Conservation (phyloP, 306 rosid species). For the Vigna mungo region DNA sequence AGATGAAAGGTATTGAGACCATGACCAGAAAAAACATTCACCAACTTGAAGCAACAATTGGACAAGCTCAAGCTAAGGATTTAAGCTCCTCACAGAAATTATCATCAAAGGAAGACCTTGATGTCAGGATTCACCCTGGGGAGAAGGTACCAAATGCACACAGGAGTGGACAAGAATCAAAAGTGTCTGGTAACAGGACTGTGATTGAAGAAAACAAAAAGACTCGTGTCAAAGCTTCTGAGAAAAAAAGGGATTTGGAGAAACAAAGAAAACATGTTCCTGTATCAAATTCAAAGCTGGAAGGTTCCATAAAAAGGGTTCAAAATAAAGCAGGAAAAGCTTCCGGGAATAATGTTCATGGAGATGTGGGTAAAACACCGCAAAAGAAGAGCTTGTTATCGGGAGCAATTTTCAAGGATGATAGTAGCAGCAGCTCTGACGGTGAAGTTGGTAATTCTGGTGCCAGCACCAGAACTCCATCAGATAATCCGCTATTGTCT, state of each 20-base stretch:
- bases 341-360: slow-evolving; percentile 36
- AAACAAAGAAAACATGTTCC: slow-evolving; percentile 45
- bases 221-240: slow-evolving; percentile 48
- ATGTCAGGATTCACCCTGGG: slow-evolving; percentile 43
- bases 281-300: slow-evolving; percentile 45
- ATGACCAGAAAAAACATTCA: slow-evolving; percentile 36
- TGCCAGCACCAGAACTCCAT: slow-evolving; percentile 68
- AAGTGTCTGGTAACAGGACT: slow-evolving; percentile 46
- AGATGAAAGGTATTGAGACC: slow-evolving; percentile 5
- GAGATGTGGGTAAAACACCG: slow-evolving; percentile 46
- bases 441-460: slow-evolving; percentile 58
- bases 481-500: slow-evolving; percentile 61
- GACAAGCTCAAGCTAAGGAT: slow-evolving; percentile 32
- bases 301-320: slow-evolving; percentile 46
- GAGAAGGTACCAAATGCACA: slow-evolving; percentile 49
- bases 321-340: slow-evolving; percentile 49
- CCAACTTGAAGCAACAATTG: slow-evolving; percentile 18
- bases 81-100: slow-evolving; percentile 38
- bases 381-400: slow-evolving; percentile 57
- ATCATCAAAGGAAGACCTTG: slow-evolving; percentile 38
- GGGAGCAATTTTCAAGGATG: slow-evolving; percentile 70
- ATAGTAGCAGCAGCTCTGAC: slow-evolving; percentile 64
- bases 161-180: slow-evolving; percentile 45
- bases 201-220: slow-evolving; percentile 46
- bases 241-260: slow-evolving; percentile 35